These are phyloP conservation scores for Xerocomellus intermedius DNA, from an alignment of 768 basidiomycete genomes.

Conservation along the genomic window DNA sequence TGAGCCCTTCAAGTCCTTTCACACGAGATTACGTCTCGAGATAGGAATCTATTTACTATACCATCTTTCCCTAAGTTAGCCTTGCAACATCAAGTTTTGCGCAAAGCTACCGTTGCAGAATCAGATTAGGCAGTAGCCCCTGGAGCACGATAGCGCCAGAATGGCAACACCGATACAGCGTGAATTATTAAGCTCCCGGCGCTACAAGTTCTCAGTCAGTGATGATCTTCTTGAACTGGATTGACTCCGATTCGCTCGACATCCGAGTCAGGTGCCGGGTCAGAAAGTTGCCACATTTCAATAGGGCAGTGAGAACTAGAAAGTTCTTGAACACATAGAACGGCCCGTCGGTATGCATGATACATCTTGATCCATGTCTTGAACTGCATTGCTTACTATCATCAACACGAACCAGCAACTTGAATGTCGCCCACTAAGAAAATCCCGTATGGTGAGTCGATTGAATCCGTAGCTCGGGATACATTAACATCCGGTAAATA, in stretches of 20 bases:
- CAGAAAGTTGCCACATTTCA: slow-evolving; percentile 3
- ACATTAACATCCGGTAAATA: neutral
- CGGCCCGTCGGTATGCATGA: neutral
- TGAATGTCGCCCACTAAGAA: slow-evolving; percentile 25
- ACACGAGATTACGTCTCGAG: slow-evolving; percentile 15
- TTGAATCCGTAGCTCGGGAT: neutral
- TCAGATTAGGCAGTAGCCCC: neutral
- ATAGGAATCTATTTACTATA: neutral
- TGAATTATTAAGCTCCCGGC: neutral
- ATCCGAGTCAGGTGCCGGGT: slow-evolving; percentile 1
- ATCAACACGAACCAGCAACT: neutral
- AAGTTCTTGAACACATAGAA: neutral
- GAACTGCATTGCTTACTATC: neutral
- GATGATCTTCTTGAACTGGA: neutral
- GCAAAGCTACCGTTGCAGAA: neutral
- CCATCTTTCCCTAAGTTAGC: neutral
- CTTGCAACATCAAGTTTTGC: neutral
- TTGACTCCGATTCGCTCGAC: neutral
- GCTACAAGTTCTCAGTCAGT: neutral
- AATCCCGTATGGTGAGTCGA: slow-evolving; percentile 34
- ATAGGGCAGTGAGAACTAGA: slow-evolving; percentile 19
- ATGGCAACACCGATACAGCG: neutral
- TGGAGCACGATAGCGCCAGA: neutral
- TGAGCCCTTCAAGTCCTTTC: slow-evolving; percentile 2
- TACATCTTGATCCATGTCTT: neutral